These are phyloP conservation scores for Exophiala dermatitidis DNA, from an alignment of 2,329 filamentous ascomycete species.

Conservation along the genomic window DNA sequence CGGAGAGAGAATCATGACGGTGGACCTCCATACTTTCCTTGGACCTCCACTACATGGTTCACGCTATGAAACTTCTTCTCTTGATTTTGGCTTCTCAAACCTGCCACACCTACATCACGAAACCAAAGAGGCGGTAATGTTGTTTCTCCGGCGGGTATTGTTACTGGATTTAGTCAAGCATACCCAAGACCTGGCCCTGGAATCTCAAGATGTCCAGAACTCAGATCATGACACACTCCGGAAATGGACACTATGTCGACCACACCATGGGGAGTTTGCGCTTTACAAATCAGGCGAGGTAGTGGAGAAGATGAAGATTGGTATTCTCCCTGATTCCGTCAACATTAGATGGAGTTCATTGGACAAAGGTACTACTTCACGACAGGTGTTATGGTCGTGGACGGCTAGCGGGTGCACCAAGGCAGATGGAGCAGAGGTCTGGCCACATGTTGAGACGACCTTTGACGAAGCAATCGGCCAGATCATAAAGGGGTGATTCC, in stretches of 20 bases:
- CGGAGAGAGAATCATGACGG: conserved; percentile 7
- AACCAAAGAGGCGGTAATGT: conserved; percentile 9
- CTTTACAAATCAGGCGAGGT: conserved; percentile 10
- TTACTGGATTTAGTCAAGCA: conserved; percentile 14
- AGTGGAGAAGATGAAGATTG: conserved; percentile 12
- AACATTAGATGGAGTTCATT: conserved; percentile 3
- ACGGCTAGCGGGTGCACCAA: conserved; percentile 9
- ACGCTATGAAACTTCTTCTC: conserved; percentile 16
- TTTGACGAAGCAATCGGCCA: conserved; percentile 10
- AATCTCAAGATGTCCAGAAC: not conserved
- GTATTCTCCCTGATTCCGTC: conserved; percentile 10
- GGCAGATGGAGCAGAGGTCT: conserved; percentile 6
- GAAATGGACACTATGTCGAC: conserved; percentile 12
- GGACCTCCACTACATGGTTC: conserved; percentile 22
- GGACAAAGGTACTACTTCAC: not conserved
- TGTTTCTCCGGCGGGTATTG: conserved; percentile 9
- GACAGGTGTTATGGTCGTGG: conserved; percentile 15
- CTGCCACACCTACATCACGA: conserved; percentile 10
- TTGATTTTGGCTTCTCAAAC: conserved; percentile 18
- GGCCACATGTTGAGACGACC: not conserved
- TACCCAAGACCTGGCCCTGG: conserved; percentile 1
- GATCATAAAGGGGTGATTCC: not conserved
- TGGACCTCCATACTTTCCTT: conserved; percentile 21
- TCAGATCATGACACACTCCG: not conserved
- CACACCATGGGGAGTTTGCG: conserved; percentile 17